Evolutionary conservation across 768 basidiomycete genomes (phyloP), one percentile per base, ranked within the genome.

Genomic region (Tulasnella calospora): DNA sequence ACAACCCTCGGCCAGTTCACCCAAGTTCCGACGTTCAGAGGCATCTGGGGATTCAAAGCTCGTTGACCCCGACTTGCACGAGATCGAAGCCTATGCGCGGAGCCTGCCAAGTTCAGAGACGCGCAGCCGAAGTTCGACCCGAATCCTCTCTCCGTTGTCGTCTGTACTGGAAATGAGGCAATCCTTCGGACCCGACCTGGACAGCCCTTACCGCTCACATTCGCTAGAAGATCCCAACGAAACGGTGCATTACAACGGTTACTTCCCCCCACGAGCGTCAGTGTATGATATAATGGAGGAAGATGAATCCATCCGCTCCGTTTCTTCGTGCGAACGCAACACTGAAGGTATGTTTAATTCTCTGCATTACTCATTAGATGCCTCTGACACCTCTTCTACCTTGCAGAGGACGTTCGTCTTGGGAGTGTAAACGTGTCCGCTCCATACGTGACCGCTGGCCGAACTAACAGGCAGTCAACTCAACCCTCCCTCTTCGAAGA

Each of bases 261-360:
- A 74, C 41, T 76, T 76, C 55, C 75, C 47, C 38, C 47, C 57
- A 17, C 75, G 57, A 40, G 36, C 47, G 47, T 71, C 77, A 27
- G 69, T 78, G 15, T 78, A 78, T 36, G 69, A 71, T 44, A 78
- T 51, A 17, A 70, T 72, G 36, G 77, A 71, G 44, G 75, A 76
- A 41, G 77, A 78, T 23, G 77, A 78, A 44, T 33, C 40, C 23
- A 19, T 71, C 41, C 61, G 13, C 23, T 78, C 77, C 61, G 77
- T 44, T 61, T 57, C 75, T 17, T 76, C 75, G 4, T 71, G 70
- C 3, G 77, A 78, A 44, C 77, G 69, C 17, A 19, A 72, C 19
- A 44, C 69, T 33, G 77, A 78, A 41, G 77, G 77, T 78, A 72
- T 10, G 77, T 51, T 51, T 3, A 21, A 21, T 44, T 40, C 17